Evolutionary conservation across 306 rosid genomes (phyloP).

Genomic region (Clitoria ternatea): DNA sequence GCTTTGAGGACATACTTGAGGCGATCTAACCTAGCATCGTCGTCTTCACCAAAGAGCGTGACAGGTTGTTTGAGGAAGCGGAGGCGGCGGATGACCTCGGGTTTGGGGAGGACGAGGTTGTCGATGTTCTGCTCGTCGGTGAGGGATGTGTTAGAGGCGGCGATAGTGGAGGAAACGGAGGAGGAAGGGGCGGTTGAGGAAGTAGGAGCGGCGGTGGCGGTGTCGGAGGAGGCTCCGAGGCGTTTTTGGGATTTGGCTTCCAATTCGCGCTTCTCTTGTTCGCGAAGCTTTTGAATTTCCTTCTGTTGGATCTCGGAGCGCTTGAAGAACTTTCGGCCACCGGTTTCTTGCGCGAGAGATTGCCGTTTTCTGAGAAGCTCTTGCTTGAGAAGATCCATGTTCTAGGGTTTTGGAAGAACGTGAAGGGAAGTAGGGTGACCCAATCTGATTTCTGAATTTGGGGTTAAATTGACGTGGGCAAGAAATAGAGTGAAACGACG

Average conservation of each 20-base stretch:
- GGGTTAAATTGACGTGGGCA: no score
- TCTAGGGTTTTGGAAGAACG: constrained; percentile 30
- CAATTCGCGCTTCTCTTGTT: constrained; percentile 83
- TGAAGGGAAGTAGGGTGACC: not conserved
- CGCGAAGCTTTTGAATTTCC: constrained; percentile 80
- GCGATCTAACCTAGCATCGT: constrained; percentile 77
- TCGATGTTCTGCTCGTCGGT: constrained; percentile 77
- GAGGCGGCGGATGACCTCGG: constrained; percentile 86
- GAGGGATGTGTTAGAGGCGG: constrained; percentile 44
- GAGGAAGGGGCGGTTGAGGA: constrained; percentile 30
- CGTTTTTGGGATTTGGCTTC: constrained; percentile 74
- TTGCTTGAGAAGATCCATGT: constrained; percentile 85
- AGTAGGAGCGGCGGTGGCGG: constrained; percentile 30
- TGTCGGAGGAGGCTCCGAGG: constrained; percentile 36
- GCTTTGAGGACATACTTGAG: constrained; percentile 79
- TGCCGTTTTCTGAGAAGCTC: constrained; percentile 84
- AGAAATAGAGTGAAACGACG: no score
- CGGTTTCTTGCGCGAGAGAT: constrained; percentile 60
- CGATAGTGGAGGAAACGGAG: constrained; percentile 15
- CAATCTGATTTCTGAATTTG: no score
- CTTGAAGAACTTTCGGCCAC: constrained; percentile 82
- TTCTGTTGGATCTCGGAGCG: constrained; percentile 92
- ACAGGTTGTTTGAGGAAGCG: constrained; percentile 88
- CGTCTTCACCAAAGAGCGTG: constrained; percentile 93
- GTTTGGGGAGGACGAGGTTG: constrained; percentile 73